phyloP scores from a whole-genome alignment of 176 grass and related monocot species.

The Aegilops sharonensis region DNA sequence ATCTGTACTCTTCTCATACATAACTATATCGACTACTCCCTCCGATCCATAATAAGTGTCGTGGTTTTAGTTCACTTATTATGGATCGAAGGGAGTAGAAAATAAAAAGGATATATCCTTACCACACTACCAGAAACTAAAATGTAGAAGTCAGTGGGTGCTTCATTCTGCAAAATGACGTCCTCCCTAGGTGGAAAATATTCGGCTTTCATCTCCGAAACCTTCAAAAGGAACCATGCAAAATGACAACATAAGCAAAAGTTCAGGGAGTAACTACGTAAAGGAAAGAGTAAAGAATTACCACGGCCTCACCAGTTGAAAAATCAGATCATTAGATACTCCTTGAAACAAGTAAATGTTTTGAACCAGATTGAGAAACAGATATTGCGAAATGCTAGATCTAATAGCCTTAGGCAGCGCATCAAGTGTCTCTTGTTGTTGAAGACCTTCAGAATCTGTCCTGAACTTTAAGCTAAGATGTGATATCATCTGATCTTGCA shows the following conservation, averaged over 20 bases:
- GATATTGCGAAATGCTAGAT: slow-evolving; percentile 94
- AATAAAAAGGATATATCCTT: slow-evolving; percentile 25
- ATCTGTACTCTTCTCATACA: not conserved
- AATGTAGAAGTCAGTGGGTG: slow-evolving; percentile 98
- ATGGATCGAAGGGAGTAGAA: not conserved
- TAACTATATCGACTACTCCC: not conserved
- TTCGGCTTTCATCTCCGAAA: slow-evolving; percentile 98
- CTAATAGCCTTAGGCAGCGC: slow-evolving; percentile 88
- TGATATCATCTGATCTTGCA: slow-evolving; percentile 99
- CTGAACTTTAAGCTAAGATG: slow-evolving; percentile 97
- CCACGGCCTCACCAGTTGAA: slow-evolving; percentile 67
- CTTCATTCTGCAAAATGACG: slow-evolving; percentile 96
- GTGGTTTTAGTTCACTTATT: too few species aligned
- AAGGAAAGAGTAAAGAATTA: not conserved
- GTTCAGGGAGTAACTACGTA: not conserved
- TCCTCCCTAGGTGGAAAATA: slow-evolving; percentile 99
- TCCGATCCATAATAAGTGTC: too few species aligned
- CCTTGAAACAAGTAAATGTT: slow-evolving; percentile 73
- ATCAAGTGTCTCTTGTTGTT: slow-evolving; percentile 96
- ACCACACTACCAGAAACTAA: slow-evolving; percentile 79
- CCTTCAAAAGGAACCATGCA: slow-evolving; percentile 40
- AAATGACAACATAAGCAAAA: slow-evolving; percentile 26
- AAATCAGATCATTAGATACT: slow-evolving; percentile 86
- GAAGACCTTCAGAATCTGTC: slow-evolving; percentile 97
- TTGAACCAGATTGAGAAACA: slow-evolving; percentile 80